These are phyloP conservation scores for Russula sp. DNA, from an alignment of 768 basidiomycete genomes.

Conservation along the genomic window DNA sequence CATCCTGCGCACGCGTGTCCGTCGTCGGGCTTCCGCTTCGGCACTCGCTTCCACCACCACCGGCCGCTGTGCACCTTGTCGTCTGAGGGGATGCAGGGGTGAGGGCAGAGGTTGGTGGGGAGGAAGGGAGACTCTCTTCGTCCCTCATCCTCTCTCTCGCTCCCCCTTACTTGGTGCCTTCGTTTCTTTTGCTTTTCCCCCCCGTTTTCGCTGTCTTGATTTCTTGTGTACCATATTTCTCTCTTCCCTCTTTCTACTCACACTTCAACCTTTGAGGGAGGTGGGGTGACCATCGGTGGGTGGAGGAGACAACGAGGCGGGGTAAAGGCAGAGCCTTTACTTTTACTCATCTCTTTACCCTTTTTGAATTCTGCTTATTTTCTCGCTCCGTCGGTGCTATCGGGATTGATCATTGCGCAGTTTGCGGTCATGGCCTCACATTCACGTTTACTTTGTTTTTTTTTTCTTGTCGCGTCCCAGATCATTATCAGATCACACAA, in stretches of 20 bases:
- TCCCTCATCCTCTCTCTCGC: background rate
- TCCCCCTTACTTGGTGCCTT: background rate
- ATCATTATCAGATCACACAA: too few relatives aligned
- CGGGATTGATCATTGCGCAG: too few relatives aligned
- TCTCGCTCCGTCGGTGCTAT: too few relatives aligned
- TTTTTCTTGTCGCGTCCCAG: too few relatives aligned
- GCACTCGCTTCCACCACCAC: background rate
- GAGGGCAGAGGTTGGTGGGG: background rate
- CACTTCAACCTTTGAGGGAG: too few relatives aligned
- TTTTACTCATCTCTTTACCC: too few relatives aligned
- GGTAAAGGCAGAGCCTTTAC: too few relatives aligned
- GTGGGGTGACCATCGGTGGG: too few relatives aligned
- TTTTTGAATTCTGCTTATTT: too few relatives aligned
- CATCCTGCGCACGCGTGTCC: slow-evolving; percentile 1
- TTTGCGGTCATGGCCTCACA: too few relatives aligned
- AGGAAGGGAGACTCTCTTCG: background rate
- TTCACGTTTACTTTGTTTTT: too few relatives aligned
- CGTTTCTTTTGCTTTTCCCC: background rate
- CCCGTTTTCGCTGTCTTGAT: background rate
- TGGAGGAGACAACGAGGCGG: too few relatives aligned
- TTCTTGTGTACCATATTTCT: background rate
- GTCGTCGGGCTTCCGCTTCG: slow-evolving; percentile 10
- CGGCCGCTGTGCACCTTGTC: slow-evolving; percentile 3
- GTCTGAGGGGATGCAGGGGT: background rate
- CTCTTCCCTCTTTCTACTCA: background rate